Evolutionary conservation across 768 basidiomycete species (phyloP), one percentile per base, ranked within the genome.

Genomic region (Lactifluus pinguis): DNA sequence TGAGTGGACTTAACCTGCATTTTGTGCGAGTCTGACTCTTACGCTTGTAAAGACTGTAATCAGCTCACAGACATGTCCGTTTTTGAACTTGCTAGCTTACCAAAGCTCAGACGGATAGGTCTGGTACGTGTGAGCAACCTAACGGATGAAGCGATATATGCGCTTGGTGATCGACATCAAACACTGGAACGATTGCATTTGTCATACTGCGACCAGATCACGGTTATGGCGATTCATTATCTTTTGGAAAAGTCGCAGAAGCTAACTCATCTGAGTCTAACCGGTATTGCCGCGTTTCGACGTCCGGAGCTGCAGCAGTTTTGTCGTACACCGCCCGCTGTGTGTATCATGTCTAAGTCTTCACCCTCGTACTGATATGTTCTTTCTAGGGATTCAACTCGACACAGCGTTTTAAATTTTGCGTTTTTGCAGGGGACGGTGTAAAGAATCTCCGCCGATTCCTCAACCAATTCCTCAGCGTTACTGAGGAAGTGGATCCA

Each of bases 161-260:
- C 94, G 1, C 82, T 99, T 10, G 91, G 85, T 9, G 89, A 92
- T 63, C 83, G 92, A 14, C 85, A 90, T 68, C 83, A 83, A 32
- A 87, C 92, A 8, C 79, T 98, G 29, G 97, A 99, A 71, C 87
- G 97, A 44, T 92, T 99, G 21, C 97, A 99, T 73, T 77, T 99
- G 52, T 97, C 93, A 2, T 98, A 98, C 70, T 99, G 97, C 72
- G 92, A 97, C 71, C 90, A 95, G 69, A 88, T 99, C 58, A 85
- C 89, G 7, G 90, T 98, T 67, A 81, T 86, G 76, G 94, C 94
- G n/a, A 83, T 98, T 51, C 89, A 95, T 68, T 92, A 87, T 72
- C 80, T 99, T 49, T 80, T 99, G 47, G 85, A 89, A 69, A 86
- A 87, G 68, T 80, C 98, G 19, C 84, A 85, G 69, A 89, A 90